Percentiles rank a stretch among this genome's conserved stretches.
phyloP scores from a whole-genome alignment of 139 green algal genomes.

The Tetradesmus lagerheimii region DNA sequence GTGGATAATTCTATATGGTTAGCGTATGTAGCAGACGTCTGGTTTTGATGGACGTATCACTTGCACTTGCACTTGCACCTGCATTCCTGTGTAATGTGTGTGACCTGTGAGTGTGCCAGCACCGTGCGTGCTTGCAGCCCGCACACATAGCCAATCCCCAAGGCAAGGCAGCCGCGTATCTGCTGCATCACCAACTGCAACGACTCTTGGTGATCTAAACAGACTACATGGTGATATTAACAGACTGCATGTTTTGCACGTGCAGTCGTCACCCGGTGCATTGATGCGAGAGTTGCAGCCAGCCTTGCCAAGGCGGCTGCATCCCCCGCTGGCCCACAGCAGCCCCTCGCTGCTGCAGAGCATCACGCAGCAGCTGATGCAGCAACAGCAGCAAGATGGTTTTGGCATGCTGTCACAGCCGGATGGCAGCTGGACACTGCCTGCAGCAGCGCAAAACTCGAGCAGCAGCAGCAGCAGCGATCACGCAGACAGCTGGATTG shows the following conservation, averaged over 20 bases:
- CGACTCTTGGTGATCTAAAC: no score
- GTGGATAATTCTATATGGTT: no score
- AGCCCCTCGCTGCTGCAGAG: background rate
- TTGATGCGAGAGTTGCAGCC: constrained; percentile 29
- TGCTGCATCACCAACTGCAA: no score
- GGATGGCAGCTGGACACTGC: background rate
- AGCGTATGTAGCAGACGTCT: no score
- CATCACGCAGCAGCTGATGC: background rate
- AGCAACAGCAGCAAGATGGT: background rate
- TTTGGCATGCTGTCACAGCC: background rate
- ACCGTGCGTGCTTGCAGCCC: no score
- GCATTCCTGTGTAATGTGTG: background rate
- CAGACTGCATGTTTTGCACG: background rate
- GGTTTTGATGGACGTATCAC: no score
- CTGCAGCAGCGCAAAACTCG: background rate
- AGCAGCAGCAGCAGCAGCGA: background rate
- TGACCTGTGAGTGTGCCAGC: no score
- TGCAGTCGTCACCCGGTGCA: constrained; percentile 7
- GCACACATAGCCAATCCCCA: no score
- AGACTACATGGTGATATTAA: no score
- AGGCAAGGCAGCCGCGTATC: no score
- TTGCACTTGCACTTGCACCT: background rate
- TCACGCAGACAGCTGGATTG: background rate
- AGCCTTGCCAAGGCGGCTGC: background rate
- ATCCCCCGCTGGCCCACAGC: background rate